Evolutionary conservation across 805 yeast species (phyloP), one percentile per base, ranked within the genome.

Genomic region (Saturnispora besseyi): DNA sequence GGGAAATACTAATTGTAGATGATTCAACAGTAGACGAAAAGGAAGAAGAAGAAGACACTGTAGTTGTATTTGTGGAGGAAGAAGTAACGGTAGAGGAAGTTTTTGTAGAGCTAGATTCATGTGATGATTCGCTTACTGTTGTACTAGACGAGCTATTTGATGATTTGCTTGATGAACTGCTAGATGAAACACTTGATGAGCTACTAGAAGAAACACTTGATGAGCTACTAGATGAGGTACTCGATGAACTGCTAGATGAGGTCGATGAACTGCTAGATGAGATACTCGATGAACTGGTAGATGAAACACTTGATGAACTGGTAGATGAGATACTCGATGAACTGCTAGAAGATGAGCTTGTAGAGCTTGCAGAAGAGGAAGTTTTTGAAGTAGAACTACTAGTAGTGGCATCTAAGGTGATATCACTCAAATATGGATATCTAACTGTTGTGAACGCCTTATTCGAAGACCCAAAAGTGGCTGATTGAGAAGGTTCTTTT

Each of bases 381-480:
- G 50, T 26, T 1, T 38, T n/a, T 5, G 51, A 37, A 10, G 44
- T 18, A 7, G 30, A 15, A 4, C 38, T 26, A 12, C 8, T 21
- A 28, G 33, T n/a, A 12, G 51, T 44, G 18, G 43, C 21, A 18
- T 36, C 24, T 18, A 15, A 15, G 10, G 40, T 18, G 24, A 36
- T 18, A 12, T 36, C 40, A 36, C 40, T 32, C 11, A 48, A 44
- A 4, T 34, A 38, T 22, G 57, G 57, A 2, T 44, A 42, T 3
- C 46, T 30, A 4, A 31, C 29, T 3, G 53, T 49, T 12, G 45
- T 48, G 21, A 54, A 50, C 4, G 47, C 32, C 31, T 33, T 46
- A 48, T 51, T 46, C 4, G 18, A 24, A 4, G 50, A 18, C 13
- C 53, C 57, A 50, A 52, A 54, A 6, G 53, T 51, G 2, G 29